Percentiles rank a stretch among this genome's conserved stretches.
Conservation (phyloP, 129 eudicot species). For the Escallonia rubra region DNA sequence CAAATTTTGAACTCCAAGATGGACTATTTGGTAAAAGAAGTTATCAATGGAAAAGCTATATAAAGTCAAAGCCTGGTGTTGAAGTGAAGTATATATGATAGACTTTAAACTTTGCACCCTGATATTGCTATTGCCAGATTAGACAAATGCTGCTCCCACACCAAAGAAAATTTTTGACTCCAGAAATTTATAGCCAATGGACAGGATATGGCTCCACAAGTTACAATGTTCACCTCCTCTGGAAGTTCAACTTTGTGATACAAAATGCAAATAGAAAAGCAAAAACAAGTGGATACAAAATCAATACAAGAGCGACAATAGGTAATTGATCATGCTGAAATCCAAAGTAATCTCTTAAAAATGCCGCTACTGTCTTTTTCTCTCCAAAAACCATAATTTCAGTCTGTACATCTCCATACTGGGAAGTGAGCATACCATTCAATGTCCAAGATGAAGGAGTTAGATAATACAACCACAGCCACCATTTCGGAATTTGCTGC, state of each 20-base stretch:
- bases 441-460: conserved; percentile 67
- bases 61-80: no score
- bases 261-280: conserved; percentile 50
- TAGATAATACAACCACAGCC: conserved; percentile 70
- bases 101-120: no score
- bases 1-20: no score
- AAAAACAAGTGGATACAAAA: conserved; percentile 38
- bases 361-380: conserved; percentile 33
- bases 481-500: conserved; percentile 78
- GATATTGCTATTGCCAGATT: no score
- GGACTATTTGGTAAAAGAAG: no score
- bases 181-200: no score
- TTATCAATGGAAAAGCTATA: no score
- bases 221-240: conserved; percentile 32
- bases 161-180: no score
- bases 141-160: no score
- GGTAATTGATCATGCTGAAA: conserved; percentile 47
- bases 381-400: conserved; percentile 45
- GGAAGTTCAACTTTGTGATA: conserved; percentile 52
- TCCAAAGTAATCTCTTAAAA: conserved; percentile 56
- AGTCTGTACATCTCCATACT: conserved; percentile 52
- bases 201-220: no score
- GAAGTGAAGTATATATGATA: no score
- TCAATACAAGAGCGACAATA: conserved; percentile 29
- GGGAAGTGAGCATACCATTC: conserved; percentile 68